Evolutionary conservation across 257 asterid species (phyloP).

Genomic region (Nicotiana benthamiana): DNA sequence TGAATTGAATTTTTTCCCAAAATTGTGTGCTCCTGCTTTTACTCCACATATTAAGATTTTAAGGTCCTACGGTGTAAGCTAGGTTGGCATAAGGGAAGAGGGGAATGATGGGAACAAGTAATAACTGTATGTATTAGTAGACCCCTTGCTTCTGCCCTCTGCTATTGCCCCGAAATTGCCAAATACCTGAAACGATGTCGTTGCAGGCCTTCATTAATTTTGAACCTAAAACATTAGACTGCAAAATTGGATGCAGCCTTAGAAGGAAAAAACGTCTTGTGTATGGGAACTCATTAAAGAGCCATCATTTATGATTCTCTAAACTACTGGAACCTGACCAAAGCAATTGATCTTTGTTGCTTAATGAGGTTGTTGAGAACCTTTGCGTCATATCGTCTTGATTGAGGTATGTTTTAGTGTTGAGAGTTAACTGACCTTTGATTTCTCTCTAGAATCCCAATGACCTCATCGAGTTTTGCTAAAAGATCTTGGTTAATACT

Average conservation of each 20-base stretch:
- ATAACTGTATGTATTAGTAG: not conserved
- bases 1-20: too few relatives aligned
- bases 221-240: not conserved
- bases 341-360: not conserved
- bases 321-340: not conserved
- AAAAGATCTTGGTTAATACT: not conserved
- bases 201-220: not conserved
- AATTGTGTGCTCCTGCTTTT: too few relatives aligned
- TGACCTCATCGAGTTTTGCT: not conserved
- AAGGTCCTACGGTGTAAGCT: not conserved
- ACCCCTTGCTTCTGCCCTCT: not conserved
- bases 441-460: not conserved
- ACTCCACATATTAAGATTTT: too few relatives aligned
- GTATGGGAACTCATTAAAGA: not conserved
- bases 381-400: not conserved
- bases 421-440: not conserved
- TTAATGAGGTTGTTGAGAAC: not conserved
- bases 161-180: not conserved
- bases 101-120: not conserved
- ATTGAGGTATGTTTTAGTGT: not conserved
- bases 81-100: not conserved
- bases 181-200: not conserved
- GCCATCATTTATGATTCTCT: not conserved
- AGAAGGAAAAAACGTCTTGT: not conserved
- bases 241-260: not conserved